Percentiles rank a stretch among this genome's conserved stretches.
Conservation (phyloP, 1,284 basidiomycete genomes). For the Tylopilus sp. region DNA sequence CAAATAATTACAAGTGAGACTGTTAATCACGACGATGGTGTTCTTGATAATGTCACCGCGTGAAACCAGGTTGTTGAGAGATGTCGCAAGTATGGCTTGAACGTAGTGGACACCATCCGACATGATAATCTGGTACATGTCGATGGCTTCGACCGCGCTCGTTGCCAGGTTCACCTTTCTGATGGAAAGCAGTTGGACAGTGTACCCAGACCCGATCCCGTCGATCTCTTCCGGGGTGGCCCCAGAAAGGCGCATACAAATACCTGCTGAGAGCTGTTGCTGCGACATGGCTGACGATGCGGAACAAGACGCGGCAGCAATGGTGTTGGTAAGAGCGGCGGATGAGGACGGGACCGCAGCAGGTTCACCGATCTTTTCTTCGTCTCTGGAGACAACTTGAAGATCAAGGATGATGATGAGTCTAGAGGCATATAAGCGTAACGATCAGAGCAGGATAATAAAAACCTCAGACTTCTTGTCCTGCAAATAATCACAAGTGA, state of each 20-base stretch:
- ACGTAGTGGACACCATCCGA: constrained; percentile 82
- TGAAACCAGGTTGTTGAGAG: constrained; percentile 78
- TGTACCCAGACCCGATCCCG: constrained; percentile 55
- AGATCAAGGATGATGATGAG: constrained; percentile 84
- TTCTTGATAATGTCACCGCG: constrained; percentile 69
- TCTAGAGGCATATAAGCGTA: constrained; percentile 39
- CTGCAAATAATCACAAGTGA: constrained; percentile 84
- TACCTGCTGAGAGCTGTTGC: constrained; percentile 58
- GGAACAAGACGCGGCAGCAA: no score
- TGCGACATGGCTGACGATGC: no score
- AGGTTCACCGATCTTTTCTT: constrained; percentile 78
- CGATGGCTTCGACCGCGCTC: constrained; percentile 38
- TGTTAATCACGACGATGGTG: constrained; percentile 70
- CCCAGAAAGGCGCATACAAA: constrained; percentile 48
- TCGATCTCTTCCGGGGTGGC: constrained; percentile 48
- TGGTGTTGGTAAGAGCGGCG: constrained; percentile 10
- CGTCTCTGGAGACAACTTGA: constrained; percentile 49
- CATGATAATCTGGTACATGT: constrained; percentile 69
- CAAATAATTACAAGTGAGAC: constrained; percentile 81
- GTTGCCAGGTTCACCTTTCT: constrained; percentile 62
- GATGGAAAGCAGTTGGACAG: constrained; percentile 78
- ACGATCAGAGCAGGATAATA: constrained; percentile 2
- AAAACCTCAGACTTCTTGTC: constrained; percentile 63
- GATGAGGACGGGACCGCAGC: constrained; percentile 34
- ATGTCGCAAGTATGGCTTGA: constrained; percentile 94